Percentiles rank a stretch among this genome's conserved stretches.
Evolutionary conservation across 1,284 basidiomycete species (phyloP).

Genomic region (Moniliophthora roreri): DNA sequence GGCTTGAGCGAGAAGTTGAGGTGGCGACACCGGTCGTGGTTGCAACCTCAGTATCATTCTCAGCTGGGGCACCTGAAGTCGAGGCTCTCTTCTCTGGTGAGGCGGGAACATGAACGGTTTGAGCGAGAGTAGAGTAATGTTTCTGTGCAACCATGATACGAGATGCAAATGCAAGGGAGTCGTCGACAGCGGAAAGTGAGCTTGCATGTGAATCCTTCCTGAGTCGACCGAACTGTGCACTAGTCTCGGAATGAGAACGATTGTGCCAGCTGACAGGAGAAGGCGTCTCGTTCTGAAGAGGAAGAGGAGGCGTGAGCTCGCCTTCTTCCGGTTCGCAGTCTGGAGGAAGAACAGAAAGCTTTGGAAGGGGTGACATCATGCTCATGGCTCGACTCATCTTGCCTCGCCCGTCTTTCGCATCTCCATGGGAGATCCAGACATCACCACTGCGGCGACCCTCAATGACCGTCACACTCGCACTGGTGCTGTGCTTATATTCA

Average conservation of each 20-base stretch:
- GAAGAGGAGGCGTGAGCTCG: constrained; percentile 43
- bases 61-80: constrained; percentile 22
- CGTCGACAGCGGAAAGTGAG: constrained; percentile 52
- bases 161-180: constrained; percentile 48
- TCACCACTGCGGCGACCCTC: constrained; percentile 69
- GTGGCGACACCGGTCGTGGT: constrained; percentile 29
- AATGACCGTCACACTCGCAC: constrained; percentile 61
- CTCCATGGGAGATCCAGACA: constrained; percentile 66
- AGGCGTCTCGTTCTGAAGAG: constrained; percentile 43
- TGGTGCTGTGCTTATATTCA: constrained; percentile 63
- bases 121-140: constrained; percentile 66
- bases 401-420: constrained; percentile 61
- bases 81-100: constrained; percentile 40
- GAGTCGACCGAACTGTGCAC: constrained; percentile 52
- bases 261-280: constrained; percentile 38
- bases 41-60: constrained; percentile 29
- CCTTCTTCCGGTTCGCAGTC: constrained; percentile 35
- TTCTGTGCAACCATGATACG: constrained; percentile 67
- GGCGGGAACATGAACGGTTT: constrained; percentile 53
- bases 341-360: constrained; percentile 62
- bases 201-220: constrained; percentile 53
- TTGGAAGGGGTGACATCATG: constrained; percentile 59
- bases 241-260: constrained; percentile 52
- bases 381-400: constrained; percentile 58
- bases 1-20: constrained; percentile 24